Base-by-base conservation (phyloP, 2,329 filamentous ascomycete species). In the Lecanicillium sp. region DNA sequence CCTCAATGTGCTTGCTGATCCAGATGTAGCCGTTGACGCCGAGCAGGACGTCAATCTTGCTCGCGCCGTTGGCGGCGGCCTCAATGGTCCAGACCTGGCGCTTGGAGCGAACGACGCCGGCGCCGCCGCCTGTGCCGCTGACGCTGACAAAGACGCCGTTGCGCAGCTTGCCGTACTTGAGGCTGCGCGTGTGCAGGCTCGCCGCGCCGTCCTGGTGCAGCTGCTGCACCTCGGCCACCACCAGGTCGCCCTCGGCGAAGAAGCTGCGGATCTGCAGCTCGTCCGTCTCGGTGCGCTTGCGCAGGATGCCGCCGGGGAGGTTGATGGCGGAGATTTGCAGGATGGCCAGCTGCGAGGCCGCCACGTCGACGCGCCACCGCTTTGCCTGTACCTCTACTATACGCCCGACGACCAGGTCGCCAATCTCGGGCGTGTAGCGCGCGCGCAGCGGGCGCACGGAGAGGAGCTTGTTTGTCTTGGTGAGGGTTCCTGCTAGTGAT, bases 1-100 rank as follows among this genome's bases (percentile, higher is more conserved):
- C 74, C 48, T 85, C 80, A 7, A 84, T 66, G 52, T 94, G 87
- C 65, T 87, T 89, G 61, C 82, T 81, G 54, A 97, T 89, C 84
- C 87, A 98, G 42, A 97, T 88, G 58, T 94, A 97, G 1, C 92
- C 92, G 54, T 98, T 98, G 29, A 98, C 92, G 3, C 92, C 92
- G 1, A 98, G 70, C 37, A 95, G 75, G 7, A 97, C 79, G 56
- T 96, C 87, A 19, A 98, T 76, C 46, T 79, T 81, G 37, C 77
- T 72, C 25, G 74, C 71, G 25, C 73, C 68, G 45, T 69, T 64
- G 1, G 28, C 39, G 29, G 64, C 66, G 5, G 59, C 60, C 43
- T 82, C 76, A 51, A 94, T 68, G 1, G 87, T 92, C 74, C 92
- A 95, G 29, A 92, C 82, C 65, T 98, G 92, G 41, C 89, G 70